Percentiles rank a stretch among this genome's conserved stretches.
phyloP scores from a whole-genome alignment of 192 early-diverging fungal species.

The Piromyces sp. region DNA sequence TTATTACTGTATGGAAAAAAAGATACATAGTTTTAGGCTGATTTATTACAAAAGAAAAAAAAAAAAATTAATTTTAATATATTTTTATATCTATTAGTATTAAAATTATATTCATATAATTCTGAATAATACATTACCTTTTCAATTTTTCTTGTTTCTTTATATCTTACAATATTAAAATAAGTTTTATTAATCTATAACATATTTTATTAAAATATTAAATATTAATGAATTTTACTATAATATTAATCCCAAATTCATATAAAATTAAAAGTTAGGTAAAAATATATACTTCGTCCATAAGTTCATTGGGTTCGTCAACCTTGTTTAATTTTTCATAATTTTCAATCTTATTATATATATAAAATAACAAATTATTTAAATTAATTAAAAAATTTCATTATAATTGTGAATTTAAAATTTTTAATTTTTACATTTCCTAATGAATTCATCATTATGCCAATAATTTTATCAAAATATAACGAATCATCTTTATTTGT shows the following conservation, averaged over 20 bases:
- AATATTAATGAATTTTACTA: too few species aligned
- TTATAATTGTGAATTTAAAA: too few species aligned
- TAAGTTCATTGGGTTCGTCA: conserved; percentile 11
- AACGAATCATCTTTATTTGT: not conserved
- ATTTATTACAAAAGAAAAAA: not conserved
- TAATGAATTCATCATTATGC: not conserved
- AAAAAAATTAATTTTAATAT: conserved; percentile 2
- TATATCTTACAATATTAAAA: not conserved
- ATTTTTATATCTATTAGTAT: not conserved
- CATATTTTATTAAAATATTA: too few species aligned
- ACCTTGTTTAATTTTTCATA: conserved; percentile 14
- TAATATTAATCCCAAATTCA: too few species aligned
- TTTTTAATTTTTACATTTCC: not conserved
- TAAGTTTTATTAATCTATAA: not conserved
- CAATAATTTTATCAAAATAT: not conserved
- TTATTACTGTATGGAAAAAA: not conserved
- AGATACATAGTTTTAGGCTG: not conserved
- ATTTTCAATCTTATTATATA: conserved; percentile 5
- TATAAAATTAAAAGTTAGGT: too few species aligned
- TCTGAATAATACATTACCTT: conserved; percentile 2
- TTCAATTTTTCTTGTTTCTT: conserved; percentile 1
- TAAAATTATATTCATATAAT: not conserved
- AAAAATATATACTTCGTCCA: conserved; percentile 13
- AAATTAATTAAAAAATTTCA: too few species aligned
- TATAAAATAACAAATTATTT: too few species aligned